phyloP scores from a whole-genome alignment of 2,329 filamentous ascomycete genomes.

The Ophiostoma populinum region DNA sequence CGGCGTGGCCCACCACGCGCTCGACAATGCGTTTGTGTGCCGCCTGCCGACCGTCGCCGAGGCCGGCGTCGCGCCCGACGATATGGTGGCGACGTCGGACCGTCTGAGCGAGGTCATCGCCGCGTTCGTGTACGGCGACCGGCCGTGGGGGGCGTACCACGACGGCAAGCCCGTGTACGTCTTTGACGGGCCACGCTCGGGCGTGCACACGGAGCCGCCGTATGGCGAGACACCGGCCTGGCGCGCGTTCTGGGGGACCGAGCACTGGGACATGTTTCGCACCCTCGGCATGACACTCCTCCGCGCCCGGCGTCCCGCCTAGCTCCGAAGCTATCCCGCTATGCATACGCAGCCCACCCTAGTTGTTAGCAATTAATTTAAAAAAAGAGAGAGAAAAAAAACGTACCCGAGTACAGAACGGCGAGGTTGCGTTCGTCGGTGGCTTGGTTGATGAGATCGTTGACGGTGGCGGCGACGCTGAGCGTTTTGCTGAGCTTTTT shows the following conservation, averaged over 20 bases:
- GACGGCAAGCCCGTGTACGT: neutral
- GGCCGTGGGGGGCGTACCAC: slow-evolving; percentile 1
- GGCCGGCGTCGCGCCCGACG: neutral
- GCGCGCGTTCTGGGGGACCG: neutral
- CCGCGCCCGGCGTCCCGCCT: neutral
- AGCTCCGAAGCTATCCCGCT: neutral
- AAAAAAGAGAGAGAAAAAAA: neutral
- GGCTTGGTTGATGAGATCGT: slow-evolving; percentile 90
- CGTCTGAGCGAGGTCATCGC: neutral
- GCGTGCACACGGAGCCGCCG: neutral
- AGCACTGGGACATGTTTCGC: neutral
- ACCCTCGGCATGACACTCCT: neutral
- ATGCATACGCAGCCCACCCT: slow-evolving; percentile 12
- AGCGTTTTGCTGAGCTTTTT: slow-evolving; percentile 92
- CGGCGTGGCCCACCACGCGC: neutral
- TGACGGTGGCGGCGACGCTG: slow-evolving; percentile 88
- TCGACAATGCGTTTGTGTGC: neutral
- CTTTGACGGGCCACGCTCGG: neutral
- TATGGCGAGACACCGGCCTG: neutral
- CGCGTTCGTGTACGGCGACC: neutral
- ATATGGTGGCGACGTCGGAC: neutral
- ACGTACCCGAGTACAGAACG: slow-evolving; percentile 64
- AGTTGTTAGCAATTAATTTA: neutral
- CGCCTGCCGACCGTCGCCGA: neutral
- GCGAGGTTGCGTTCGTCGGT: slow-evolving; percentile 86